Conservation (phyloP, 345 rosid genomes). For the Diplotaxis tenuifolia region DNA sequence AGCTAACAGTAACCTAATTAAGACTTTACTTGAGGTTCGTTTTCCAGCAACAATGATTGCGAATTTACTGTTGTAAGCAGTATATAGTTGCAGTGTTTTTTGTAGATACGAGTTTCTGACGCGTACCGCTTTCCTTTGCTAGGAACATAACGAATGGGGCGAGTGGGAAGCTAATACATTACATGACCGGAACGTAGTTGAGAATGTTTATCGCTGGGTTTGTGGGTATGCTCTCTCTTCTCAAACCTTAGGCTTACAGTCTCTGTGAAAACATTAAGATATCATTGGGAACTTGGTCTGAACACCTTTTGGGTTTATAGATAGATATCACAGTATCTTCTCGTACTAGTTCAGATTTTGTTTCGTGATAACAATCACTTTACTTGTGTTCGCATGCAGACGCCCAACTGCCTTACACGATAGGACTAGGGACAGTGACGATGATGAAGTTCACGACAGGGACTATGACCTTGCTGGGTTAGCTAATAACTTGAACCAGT, state of each 20-base stretch:
- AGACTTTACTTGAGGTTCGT: constrained; percentile 67
- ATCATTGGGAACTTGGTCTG: constrained; percentile 3
- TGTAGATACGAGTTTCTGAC: not conserved
- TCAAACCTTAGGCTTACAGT: constrained; percentile 1
- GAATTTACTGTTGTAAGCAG: not conserved
- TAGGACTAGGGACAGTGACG: constrained; percentile 91
- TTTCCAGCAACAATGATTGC: constrained; percentile 4
- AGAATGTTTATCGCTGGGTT: constrained; percentile 88
- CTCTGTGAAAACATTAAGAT: not conserved
- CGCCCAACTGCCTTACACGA: constrained; percentile 91
- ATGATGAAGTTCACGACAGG: constrained; percentile 84
- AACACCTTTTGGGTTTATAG: not conserved
- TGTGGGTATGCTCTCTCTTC: constrained; percentile 60
- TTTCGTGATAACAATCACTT: not conserved
- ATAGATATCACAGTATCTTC: not conserved
- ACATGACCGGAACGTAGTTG: constrained; percentile 77
- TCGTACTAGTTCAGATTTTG: not conserved
- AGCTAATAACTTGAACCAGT: constrained; percentile 86
- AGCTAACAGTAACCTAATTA: constrained; percentile 56
- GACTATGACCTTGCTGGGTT: constrained; percentile 91
- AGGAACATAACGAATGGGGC: constrained; percentile 79
- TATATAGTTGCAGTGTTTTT: constrained; percentile 18
- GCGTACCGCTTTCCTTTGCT: not conserved
- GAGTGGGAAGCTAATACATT: constrained; percentile 74
- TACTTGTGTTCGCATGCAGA: constrained; percentile 45